Base-by-base conservation (phyloP, 2,329 filamentous ascomycete species). In the Fusarium sulawesiense region DNA sequence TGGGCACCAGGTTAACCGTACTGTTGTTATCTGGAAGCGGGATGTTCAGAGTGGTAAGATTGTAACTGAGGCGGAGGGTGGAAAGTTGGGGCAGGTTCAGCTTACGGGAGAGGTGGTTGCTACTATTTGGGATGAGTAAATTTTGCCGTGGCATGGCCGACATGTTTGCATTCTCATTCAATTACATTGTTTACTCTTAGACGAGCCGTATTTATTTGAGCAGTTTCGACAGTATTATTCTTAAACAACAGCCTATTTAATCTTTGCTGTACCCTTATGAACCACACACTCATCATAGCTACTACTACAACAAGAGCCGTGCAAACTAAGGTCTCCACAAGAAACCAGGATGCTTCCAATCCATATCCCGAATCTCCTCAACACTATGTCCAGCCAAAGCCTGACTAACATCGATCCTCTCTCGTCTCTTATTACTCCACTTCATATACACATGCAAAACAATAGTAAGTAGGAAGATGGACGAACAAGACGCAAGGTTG, bases 401-500 rank as follows among this genome's bases (percentile, higher is more conserved):
- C 16, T 47, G 53, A 1, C 21, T 34, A 9, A 65, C 60, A 27
- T 65, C 62, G 10, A 50, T 60, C 4, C 4, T n/a, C 0, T 60
- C 40, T 18, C 62, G 21, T 3, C 60, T 65, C 9, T 21, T 65
- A 3, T 65, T 65, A 11, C 64, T 54, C 62, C 62, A 65, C 13
- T 13, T 59, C 62, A 65, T 65, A 7, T 47, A 65, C 1, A 64
- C 11, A n/a, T 51, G 53, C 4, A 65, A 29, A 0, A 60, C 12
- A 12, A 46, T 30, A 5, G 62, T 60, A 7, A 65, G 53, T 3
- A 65, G 8, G 12, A 65, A 65, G n/a, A 65, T 65, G 0, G 62
- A 51, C 1, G 60, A 65, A 16, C 62, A 65, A 1, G 62, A 40
- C 13, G 40, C 62, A 4, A 66, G 61, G 72, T 93, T 93, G 3